A percentile compares a stretch with the other conserved stretches of the same genome.
These are phyloP conservation scores for Aurifilum marmelostoma DNA, from an alignment of 2,329 filamentous ascomycete species.

Conservation along the genomic window DNA sequence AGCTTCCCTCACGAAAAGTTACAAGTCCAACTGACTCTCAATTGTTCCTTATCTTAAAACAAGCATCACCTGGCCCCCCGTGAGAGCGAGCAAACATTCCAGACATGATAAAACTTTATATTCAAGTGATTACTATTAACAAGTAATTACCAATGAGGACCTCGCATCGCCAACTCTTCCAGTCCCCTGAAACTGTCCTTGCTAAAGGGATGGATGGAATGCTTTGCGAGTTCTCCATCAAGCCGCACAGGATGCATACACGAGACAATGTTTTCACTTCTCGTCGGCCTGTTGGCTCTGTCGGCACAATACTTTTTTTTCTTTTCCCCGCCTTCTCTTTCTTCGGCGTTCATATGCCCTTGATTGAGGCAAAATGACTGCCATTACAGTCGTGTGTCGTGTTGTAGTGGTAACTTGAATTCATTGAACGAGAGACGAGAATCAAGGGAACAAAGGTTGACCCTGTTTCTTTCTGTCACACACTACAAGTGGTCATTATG, in stretches of 20 bases:
- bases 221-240: neutral
- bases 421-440: conserved; percentile 7
- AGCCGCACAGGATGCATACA: neutral
- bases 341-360: neutral
- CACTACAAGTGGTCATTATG: neutral
- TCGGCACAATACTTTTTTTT: neutral
- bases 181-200: neutral
- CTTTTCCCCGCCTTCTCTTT: neutral
- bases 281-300: neutral
- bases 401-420: neutral
- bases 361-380: neutral
- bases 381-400: neutral
- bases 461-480: neutral
- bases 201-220: neutral
- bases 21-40: no score
- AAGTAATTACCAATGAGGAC: neutral
- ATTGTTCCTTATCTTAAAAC: no score
- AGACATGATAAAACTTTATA: neutral
- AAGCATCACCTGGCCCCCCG: neutral
- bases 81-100: neutral
- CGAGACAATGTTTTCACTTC: neutral
- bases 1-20: no score
- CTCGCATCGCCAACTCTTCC: no score
- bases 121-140: neutral
- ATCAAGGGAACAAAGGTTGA: neutral